These are phyloP conservation scores for Claviceps humidiphila DNA, from an alignment of 2,329 filamentous ascomycete species.

Conservation along the genomic window DNA sequence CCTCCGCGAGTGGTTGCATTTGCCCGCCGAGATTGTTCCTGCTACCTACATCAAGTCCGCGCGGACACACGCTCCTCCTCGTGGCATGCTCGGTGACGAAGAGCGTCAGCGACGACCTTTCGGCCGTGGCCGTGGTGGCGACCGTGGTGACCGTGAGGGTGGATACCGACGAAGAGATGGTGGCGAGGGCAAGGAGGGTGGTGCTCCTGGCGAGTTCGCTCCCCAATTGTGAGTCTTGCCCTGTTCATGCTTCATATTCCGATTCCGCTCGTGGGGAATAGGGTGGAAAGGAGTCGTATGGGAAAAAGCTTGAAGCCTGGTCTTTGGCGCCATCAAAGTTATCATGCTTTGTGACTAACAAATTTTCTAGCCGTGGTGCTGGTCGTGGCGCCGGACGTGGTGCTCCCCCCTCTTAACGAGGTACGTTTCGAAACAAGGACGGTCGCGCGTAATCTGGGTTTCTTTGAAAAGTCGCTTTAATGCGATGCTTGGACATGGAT, in stretches of 20 bases:
- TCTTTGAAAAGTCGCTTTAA: too few species aligned
- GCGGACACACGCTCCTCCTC: slow-evolving; percentile 93
- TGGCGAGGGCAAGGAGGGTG: slow-evolving; percentile 80
- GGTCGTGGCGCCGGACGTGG: slow-evolving; percentile 68
- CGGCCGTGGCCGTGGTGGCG: slow-evolving; percentile 59
- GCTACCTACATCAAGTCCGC: slow-evolving; percentile 99
- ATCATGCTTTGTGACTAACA: background rate
- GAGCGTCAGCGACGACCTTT: slow-evolving; percentile 72
- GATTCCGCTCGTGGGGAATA: background rate
- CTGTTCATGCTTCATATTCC: background rate
- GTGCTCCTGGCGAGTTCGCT: slow-evolving; percentile 82
- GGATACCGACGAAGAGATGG: slow-evolving; percentile 86
- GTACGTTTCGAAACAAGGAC: slow-evolving; percentile 14
- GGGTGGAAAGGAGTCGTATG: too few species aligned
- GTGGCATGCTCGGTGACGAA: slow-evolving; percentile 91
- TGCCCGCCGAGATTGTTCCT: slow-evolving; percentile 97
- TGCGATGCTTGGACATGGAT: too few species aligned
- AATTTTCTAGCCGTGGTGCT: slow-evolving; percentile 56
- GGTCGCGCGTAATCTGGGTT: too few species aligned
- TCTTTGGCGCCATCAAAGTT: background rate
- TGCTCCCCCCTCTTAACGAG: slow-evolving; percentile 52
- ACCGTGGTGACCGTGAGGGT: slow-evolving; percentile 72
- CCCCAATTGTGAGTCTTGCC: slow-evolving; percentile 61
- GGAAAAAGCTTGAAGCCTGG: background rate
- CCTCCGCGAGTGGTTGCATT: slow-evolving; percentile 99